Base-by-base conservation (phyloP, 257 asterid species). In the Leonotis leonurus region DNA sequence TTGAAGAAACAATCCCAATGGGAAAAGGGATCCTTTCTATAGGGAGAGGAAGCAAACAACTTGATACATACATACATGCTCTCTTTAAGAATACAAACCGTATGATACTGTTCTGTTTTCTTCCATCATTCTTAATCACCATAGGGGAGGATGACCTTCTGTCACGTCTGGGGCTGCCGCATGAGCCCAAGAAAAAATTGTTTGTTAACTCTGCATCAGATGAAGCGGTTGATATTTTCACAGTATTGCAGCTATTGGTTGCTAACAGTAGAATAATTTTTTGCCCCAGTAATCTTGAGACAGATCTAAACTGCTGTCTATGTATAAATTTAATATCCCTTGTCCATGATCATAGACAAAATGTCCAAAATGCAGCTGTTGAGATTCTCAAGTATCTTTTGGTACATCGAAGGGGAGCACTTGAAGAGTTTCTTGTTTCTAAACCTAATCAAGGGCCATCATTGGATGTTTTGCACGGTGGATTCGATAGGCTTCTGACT, bases 21-120 rank as follows among this genome's bases (percentile, higher is more conserved):
- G 94, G 95, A 18, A 92, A 86, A 71, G 95, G 96, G 56, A 68
- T 89, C 62, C 85, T 93, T 48, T 89, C 97, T 49, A 87, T 93
- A 69, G 97, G 96, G 58, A 93, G 99, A 85, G 97, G 96, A 82
- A 87, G 77, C 81, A 85, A 75, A 68, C 97, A 85, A 65, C 94
- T 93, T 62, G 99, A 93, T 64, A 44, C 89, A 43, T 93, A 89
- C 53, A 65, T 93, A 62, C 81, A 75, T 21, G 86, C 95, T 25
- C 86, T 93, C 49, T 80, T 93, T 50, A 93, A 85, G 79, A 93
- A 87, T 53, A 75, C 74, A 60, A 93, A 89, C 70, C 90, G 95
- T 18, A 83, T 87, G 87, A 75, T 93, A 70, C 68, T 83, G 45
- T 93, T 73, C 77, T 89, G 97, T 76, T 93, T 93, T 82, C 89